phyloP scores from a whole-genome alignment of 2,329 filamentous ascomycete genomes.

The Ilyonectria robusta region DNA sequence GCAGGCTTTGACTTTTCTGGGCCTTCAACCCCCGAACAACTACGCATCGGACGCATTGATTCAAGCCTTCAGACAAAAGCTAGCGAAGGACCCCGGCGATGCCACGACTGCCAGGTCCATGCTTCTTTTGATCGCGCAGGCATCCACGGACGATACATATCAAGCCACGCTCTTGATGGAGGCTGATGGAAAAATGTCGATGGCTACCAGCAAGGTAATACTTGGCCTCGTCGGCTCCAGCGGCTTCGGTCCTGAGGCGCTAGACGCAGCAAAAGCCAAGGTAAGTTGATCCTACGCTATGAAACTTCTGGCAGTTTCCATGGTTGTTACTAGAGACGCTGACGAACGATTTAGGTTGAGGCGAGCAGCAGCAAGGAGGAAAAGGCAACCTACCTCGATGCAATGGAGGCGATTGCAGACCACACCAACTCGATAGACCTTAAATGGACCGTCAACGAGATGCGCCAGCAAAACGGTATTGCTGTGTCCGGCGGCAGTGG shows the following conservation, averaged over 20 bases:
- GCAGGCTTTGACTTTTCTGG: conserved; percentile 54
- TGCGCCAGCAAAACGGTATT: conserved; percentile 46
- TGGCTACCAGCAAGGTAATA: conserved; percentile 51
- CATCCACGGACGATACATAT: conserved; percentile 53
- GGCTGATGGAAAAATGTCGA: conserved; percentile 53
- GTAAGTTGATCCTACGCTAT: conserved; percentile 34
- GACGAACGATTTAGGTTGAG: conserved; percentile 44
- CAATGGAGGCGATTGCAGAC: conserved; percentile 54
- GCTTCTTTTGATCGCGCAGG: conserved; percentile 53
- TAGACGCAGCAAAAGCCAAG: conserved; percentile 47
- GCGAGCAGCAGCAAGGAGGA: conserved; percentile 47
- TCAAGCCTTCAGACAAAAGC: conserved; percentile 53
- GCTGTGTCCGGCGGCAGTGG: conserved; percentile 29
- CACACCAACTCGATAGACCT: conserved; percentile 48
- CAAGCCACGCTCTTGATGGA: conserved; percentile 53
- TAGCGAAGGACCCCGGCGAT: conserved; percentile 50
- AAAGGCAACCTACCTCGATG: conserved; percentile 52
- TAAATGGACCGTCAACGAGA: conserved; percentile 46
- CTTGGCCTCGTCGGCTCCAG: conserved; percentile 46
- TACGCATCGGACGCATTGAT: conserved; percentile 54
- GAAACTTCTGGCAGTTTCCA: not conserved
- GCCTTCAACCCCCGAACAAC: conserved; percentile 53
- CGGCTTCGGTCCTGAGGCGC: conserved; percentile 44
- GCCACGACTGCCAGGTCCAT: conserved; percentile 52
- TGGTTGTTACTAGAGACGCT: conserved; percentile 22